A percentile compares a stretch with the other conserved stretches of the same genome.
phyloP scores from a whole-genome alignment of 345 rosid species.

The Nasturtium officinale region DNA sequence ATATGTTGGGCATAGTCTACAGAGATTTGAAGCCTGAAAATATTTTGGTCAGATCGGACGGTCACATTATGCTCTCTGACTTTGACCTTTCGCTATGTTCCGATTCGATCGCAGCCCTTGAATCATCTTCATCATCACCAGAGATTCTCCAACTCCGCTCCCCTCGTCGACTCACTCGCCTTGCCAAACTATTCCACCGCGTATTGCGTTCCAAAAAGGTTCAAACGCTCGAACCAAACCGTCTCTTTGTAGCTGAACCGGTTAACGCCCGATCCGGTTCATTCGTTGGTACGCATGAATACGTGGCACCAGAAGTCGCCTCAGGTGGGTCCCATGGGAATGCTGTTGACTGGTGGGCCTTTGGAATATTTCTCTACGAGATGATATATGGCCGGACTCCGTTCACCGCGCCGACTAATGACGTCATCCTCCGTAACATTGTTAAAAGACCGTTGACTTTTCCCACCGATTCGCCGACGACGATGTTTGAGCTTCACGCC shows the following conservation, averaged over 20 bases:
- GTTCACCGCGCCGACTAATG: conserved; percentile 74
- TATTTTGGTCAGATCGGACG: conserved; percentile 84
- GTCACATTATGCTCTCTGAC: conserved; percentile 98
- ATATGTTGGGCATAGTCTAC: conserved; percentile 93
- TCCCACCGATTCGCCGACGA: conserved; percentile 56
- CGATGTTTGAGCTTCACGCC: conserved; percentile 62
- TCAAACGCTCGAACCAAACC: conserved; percentile 51
- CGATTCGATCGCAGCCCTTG: conserved; percentile 78
- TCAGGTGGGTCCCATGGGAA: conserved; percentile 90
- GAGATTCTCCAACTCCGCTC: conserved; percentile 46
- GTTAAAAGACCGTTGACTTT: conserved; percentile 64
- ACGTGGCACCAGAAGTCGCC: conserved; percentile 91
- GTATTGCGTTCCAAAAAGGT: conserved; percentile 67
- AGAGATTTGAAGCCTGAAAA: conserved; percentile 96
- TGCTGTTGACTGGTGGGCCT: conserved; percentile 98
- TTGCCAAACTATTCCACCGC: conserved; percentile 57
- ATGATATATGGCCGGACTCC: conserved; percentile 84
- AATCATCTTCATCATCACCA: conserved; percentile 62
- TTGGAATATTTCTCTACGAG: conserved; percentile 84
- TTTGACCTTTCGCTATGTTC: conserved; percentile 88
- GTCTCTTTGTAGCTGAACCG: conserved; percentile 91
- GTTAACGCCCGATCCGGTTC: conserved; percentile 82
- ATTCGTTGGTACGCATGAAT: conserved; percentile 96
- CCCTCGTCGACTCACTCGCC: conserved; percentile 40
- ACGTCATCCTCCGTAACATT: conserved; percentile 84